A percentile compares a stretch with the other conserved stretches of the same genome.
Conservation (phyloP, 2,329 filamentous ascomycete species). For the Macrophomina phaseolina region DNA sequence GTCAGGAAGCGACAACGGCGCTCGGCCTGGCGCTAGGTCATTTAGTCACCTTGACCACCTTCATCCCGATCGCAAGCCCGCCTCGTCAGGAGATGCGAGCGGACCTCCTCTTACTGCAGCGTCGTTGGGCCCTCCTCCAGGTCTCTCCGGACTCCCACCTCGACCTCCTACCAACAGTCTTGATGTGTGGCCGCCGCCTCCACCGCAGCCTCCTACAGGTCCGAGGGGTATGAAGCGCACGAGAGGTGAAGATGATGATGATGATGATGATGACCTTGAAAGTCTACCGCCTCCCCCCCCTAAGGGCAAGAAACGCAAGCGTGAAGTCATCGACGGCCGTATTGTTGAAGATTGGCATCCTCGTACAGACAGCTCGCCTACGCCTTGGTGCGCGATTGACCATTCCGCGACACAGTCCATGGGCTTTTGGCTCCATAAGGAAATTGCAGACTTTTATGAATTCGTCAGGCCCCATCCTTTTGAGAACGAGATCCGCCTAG, state of each 20-base stretch:
- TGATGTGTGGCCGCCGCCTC: slow-evolving; percentile 32
- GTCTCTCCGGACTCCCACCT: slow-evolving; percentile 10
- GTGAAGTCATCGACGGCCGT: slow-evolving; percentile 44
- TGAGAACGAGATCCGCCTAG: slow-evolving; percentile 75
- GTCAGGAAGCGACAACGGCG: neutral
- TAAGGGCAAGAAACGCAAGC: slow-evolving; percentile 75
- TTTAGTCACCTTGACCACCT: slow-evolving; percentile 44
- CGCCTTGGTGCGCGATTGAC: slow-evolving; percentile 68
- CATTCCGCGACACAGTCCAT: slow-evolving; percentile 61
- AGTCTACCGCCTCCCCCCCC: slow-evolving; percentile 15
- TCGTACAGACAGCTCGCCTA: slow-evolving; percentile 45
- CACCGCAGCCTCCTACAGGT: slow-evolving; percentile 6
- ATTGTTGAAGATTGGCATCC: slow-evolving; percentile 53
- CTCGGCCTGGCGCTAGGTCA: slow-evolving; percentile 9
- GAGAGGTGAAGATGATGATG: slow-evolving; percentile 7
- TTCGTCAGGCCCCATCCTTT: slow-evolving; percentile 79
- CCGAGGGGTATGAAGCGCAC: slow-evolving; percentile 9
- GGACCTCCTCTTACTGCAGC: slow-evolving; percentile 2
- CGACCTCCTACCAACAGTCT: slow-evolving; percentile 20
- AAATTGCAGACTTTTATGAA: slow-evolving; percentile 87
- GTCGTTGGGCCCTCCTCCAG: slow-evolving; percentile 23
- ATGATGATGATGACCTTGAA: slow-evolving; percentile 19
- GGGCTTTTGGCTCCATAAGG: slow-evolving; percentile 78
- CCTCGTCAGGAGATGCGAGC: neutral
- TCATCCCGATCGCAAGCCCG: slow-evolving; percentile 31